A percentile compares a stretch with the other conserved stretches of the same genome.
Conservation (phyloP, 176 grass and related monocot species). For the Alopecurus myosuroides region DNA sequence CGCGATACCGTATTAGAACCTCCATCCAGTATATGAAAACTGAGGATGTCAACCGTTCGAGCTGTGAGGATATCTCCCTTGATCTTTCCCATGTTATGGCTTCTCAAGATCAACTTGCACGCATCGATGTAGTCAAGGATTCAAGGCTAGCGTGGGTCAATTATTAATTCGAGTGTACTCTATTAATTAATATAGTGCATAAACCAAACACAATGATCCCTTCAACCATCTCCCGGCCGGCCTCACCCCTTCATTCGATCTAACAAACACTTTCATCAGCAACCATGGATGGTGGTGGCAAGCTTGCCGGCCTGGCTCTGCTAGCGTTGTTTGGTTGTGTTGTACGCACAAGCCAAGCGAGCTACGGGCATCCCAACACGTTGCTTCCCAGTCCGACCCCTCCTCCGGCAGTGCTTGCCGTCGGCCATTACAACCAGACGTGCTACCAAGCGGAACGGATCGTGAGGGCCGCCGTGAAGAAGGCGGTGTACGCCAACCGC, state of each 20-base stretch:
- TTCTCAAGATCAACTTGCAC: background rate
- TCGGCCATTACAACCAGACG: conserved; percentile 31
- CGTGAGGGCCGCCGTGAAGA: conserved; percentile 3
- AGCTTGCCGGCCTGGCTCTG: background rate
- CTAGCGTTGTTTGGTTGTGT: background rate
- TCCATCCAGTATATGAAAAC: background rate
- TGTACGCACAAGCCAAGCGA: background rate
- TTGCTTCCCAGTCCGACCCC: background rate
- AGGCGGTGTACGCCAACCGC: background rate
- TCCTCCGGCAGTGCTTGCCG: background rate
- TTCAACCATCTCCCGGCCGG: background rate
- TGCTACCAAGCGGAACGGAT: conserved; percentile 25
- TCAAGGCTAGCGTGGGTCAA: background rate
- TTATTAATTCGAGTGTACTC: background rate
- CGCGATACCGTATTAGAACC: background rate
- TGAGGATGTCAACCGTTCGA: background rate
- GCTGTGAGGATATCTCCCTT: background rate
- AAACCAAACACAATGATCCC: background rate
- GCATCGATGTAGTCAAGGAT: background rate
- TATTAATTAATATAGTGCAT: background rate
- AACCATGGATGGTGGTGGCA: background rate
- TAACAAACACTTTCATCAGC: background rate
- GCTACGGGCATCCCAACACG: background rate
- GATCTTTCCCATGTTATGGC: background rate
- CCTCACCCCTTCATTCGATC: background rate